Percentiles rank a stretch among this genome's conserved stretches.
Conservation (phyloP, 441 rosid genomes). For the Arabidopsis lyrata region DNA sequence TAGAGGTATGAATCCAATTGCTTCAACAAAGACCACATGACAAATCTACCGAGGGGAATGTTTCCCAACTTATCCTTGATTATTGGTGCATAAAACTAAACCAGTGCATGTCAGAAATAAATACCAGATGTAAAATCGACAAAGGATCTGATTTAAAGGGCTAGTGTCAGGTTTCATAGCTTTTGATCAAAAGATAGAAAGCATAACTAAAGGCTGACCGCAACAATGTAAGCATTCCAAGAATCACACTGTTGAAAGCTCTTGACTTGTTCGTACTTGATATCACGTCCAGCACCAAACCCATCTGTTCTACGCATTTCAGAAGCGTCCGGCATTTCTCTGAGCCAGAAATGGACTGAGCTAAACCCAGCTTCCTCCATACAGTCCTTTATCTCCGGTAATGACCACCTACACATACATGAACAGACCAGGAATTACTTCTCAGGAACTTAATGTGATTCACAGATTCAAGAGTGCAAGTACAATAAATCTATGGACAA, state of each 20-base stretch:
- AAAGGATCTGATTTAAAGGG: neutral
- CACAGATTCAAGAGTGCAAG: neutral
- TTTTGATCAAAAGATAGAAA: neutral
- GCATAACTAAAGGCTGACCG: conserved; percentile 50
- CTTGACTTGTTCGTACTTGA: conserved; percentile 75
- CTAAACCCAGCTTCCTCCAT: conserved; percentile 86
- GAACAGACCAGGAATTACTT: neutral
- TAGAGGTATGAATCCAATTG: neutral
- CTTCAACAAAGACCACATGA: neutral
- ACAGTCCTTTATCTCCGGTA: conserved; percentile 89
- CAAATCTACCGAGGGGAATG: neutral
- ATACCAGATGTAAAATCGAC: neutral
- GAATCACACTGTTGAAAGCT: conserved; percentile 79
- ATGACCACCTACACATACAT: conserved; percentile 69
- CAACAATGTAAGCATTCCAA: conserved; percentile 91
- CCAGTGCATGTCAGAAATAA: neutral
- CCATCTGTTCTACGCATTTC: conserved; percentile 68
- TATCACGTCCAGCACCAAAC: conserved; percentile 66
- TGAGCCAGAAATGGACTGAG: conserved; percentile 86
- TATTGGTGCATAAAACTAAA: too few relatives aligned
- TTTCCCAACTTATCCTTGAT: neutral
- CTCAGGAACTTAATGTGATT: neutral
- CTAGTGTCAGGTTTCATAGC: neutral
- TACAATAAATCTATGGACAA: neutral
- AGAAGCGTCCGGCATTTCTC: conserved; percentile 76